phyloP scores from a whole-genome alignment of 441 rosid genomes.

The Adansonia rubrostipa region DNA sequence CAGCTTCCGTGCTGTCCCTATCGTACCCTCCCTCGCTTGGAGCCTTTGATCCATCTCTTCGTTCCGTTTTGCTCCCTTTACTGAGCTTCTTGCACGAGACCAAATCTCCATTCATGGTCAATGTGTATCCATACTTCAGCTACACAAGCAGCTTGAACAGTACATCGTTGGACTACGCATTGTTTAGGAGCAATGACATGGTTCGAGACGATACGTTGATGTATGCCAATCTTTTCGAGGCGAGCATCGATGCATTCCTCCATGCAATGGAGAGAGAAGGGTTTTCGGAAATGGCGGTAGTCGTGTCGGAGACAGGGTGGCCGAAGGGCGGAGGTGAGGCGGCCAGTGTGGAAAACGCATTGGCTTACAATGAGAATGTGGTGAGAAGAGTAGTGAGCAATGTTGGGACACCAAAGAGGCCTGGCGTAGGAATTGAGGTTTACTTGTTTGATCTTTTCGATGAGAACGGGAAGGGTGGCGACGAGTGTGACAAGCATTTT shows the following conservation, averaged over 20 bases:
- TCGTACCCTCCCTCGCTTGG: slow-evolving; percentile 50
- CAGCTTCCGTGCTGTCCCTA: slow-evolving; percentile 41
- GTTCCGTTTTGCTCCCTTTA: slow-evolving; percentile 32
- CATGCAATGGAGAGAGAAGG: slow-evolving; percentile 50
- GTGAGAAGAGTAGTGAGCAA: slow-evolving; percentile 30
- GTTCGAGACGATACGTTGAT: slow-evolving; percentile 36
- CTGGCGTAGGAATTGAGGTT: slow-evolving; percentile 37
- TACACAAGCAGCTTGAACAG: slow-evolving; percentile 33
- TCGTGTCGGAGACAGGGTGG: slow-evolving; percentile 65
- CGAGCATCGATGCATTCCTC: slow-evolving; percentile 47
- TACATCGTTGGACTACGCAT: slow-evolving; percentile 38
- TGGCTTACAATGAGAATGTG: slow-evolving; percentile 41
- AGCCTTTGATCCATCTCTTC: slow-evolving; percentile 38
- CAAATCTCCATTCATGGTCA: slow-evolving; percentile 52
- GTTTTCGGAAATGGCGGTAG: slow-evolving; percentile 35
- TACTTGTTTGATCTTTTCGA: slow-evolving; percentile 51
- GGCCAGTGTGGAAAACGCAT: slow-evolving; percentile 35
- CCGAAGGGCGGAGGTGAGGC: slow-evolving; percentile 53
- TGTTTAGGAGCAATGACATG: slow-evolving; percentile 30
- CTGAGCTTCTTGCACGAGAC: slow-evolving; percentile 37
- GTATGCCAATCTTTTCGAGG: slow-evolving; percentile 43
- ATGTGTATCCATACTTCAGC: slow-evolving; percentile 47
- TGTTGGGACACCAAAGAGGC: slow-evolving; percentile 55
- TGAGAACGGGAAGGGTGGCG: slow-evolving; percentile 45
- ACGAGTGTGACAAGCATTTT: slow-evolving; percentile 49